Evolutionary conservation across 176 grass and related monocot genomes (phyloP), one percentile per base, ranked within the genome.

Genomic region (Cenchrus americanus): DNA sequence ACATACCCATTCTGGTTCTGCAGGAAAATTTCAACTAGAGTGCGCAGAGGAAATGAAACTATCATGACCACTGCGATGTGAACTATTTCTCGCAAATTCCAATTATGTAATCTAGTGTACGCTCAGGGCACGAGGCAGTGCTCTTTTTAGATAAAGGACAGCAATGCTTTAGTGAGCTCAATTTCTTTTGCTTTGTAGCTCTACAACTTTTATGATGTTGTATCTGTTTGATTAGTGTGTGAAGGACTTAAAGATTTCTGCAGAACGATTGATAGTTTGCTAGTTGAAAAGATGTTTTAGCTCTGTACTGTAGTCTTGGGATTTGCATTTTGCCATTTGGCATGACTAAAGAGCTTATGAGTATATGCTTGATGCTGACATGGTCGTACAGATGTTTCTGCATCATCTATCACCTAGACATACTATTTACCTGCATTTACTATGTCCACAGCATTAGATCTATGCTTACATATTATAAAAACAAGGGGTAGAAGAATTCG

Each of bases 1-100:
- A 70, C 84, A 48, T n/a, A 60, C 63, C 40, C 37, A 17, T 80
- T 80, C 66, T 61, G 22, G 43, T 87, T 40, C 50, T 90, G 73
- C 34, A 95, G 93, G 82, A 92, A 92, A 88, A 73, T 90, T 64
- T 91, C 87, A 69, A 74, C 82, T 64, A 92, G 87, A 32, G 73
- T 79, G 8, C 23, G 84, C 72, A 90, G 84, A 85, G 87, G 64
- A 23, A 83, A 46, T 54, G 80, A 92, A 85, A 77, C 85, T 82
- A 62, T 87, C 74, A 83, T 91, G 85, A 54, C 82, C 66, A 76
- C 77, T 59, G 81, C 17, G 17, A 80, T 85, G 83, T 80, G 73
- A 87, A 76, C 76, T 47, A 44, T 66, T 61, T 27, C 42, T 48
- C 10, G 47, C 47, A 49, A 49, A 49, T 49, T 13, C n/a, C 4